phyloP scores from a whole-genome alignment of 768 basidiomycete genomes.

The Mrakia frigida region DNA sequence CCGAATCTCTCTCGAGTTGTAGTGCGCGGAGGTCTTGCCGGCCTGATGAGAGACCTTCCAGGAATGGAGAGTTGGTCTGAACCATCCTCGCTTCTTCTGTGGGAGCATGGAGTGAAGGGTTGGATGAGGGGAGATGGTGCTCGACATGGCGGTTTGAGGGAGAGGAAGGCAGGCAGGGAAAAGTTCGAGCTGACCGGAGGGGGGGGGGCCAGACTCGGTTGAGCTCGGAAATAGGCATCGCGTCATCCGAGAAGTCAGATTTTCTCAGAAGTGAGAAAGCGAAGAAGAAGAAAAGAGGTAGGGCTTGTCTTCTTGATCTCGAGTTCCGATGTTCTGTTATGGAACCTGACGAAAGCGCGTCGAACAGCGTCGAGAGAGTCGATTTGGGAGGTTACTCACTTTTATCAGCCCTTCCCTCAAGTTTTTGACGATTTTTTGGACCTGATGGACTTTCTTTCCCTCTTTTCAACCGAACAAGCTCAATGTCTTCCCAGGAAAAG shows the following conservation, averaged over 20 bases:
- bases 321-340: no score
- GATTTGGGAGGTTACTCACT: no score
- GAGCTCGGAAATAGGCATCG: neutral
- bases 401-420: no score
- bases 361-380: no score
- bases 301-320: no score
- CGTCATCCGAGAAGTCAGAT: neutral
- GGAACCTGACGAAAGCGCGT: no score
- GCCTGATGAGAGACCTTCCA: constrained; percentile 1
- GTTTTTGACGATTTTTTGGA: no score
- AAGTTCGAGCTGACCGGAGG: neutral
- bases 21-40: neutral
- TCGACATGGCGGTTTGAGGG: neutral
- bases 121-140: neutral
- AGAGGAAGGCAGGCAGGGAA: neutral
- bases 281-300: no score
- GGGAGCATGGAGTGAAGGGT: neutral
- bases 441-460: no score
- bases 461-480: no score
- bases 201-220: neutral
- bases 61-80: constrained; percentile 12
- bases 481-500: no score
- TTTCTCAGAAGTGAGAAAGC: neutral
- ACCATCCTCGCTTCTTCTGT: neutral
- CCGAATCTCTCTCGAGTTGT: constrained; percentile 10